Evolutionary conservation across 2,329 filamentous ascomycete species (phyloP).

Genomic region (Rachicladosporium sp.): DNA sequence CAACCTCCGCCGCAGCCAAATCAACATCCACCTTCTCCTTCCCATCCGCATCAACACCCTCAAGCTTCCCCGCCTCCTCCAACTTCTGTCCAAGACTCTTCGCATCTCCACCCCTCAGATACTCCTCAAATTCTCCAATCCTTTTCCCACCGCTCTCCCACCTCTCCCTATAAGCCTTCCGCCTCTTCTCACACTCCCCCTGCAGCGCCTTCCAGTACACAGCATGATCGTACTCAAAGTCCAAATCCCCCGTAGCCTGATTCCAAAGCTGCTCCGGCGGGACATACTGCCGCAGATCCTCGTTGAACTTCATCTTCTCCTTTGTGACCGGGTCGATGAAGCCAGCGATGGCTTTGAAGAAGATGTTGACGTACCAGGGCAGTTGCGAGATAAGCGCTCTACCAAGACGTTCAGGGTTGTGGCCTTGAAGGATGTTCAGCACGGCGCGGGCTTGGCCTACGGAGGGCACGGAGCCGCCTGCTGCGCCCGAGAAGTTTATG

Average conservation of each 20-base stretch:
- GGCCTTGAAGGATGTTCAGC: constrained; percentile 82
- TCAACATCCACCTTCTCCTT: constrained; percentile 7
- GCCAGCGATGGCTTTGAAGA: constrained; percentile 91
- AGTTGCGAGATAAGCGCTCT: constrained; percentile 82
- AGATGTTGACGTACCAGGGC: constrained; percentile 80
- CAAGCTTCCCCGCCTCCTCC: constrained; percentile 6
- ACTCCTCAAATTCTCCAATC: constrained; percentile 78
- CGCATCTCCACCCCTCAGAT: constrained; percentile 58
- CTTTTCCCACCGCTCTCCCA: constrained; percentile 72
- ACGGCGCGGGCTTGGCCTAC: constrained; percentile 69
- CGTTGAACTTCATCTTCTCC: constrained; percentile 96
- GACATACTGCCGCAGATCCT: constrained; percentile 73
- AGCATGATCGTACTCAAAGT: constrained; percentile 84
- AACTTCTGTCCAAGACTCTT: constrained; percentile 15
- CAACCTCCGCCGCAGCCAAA: constrained; percentile 10
- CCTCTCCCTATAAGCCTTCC: constrained; percentile 49
- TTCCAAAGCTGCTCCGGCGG: constrained; percentile 73
- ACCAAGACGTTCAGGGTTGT: constrained; percentile 88
- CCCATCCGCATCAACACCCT: constrained; percentile 31
- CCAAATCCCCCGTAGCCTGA: constrained; percentile 62
- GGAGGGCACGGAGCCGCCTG: constrained; percentile 62
- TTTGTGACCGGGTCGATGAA: constrained; percentile 93
- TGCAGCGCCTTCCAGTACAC: constrained; percentile 81
- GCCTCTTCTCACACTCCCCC: constrained; percentile 54
- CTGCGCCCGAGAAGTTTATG: constrained; percentile 80